Evolutionary conservation across 345 rosid species (phyloP).

Genomic region (Camelina sativa): DNA sequence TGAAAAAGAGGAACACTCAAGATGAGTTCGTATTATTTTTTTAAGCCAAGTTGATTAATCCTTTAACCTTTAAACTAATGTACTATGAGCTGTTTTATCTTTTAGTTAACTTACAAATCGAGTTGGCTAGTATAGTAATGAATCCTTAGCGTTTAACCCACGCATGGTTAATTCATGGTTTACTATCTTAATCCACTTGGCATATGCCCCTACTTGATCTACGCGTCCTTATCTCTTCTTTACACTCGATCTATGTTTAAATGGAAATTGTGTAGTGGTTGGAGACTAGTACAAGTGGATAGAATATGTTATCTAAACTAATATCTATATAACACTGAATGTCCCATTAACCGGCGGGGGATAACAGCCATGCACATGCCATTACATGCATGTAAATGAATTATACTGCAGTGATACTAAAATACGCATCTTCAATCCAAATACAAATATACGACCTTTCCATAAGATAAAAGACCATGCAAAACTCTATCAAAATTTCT

Average conservation of each 20-base stretch:
- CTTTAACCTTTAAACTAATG: not conserved
- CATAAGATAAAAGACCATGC: not conserved
- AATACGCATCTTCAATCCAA: not conserved
- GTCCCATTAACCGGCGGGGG: conserved; percentile 16
- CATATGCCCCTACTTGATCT: not conserved
- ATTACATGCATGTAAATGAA: not conserved
- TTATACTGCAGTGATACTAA: not conserved
- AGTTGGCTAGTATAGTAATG: conserved; percentile 5
- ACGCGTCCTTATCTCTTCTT: not conserved
- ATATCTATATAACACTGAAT: not conserved
- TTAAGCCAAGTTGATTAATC: too few relatives aligned
- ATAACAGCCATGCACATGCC: conserved; percentile 33
- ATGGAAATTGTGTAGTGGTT: not conserved
- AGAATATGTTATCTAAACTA: conserved; percentile 3
- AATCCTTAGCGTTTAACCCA: conserved; percentile 10
- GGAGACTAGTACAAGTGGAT: conserved; percentile 17
- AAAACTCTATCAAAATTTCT: not conserved
- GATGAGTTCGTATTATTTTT: too few relatives aligned
- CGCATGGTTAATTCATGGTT: conserved; percentile 26
- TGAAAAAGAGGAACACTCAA: too few relatives aligned
- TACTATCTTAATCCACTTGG: conserved; percentile 26
- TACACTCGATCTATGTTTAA: conserved; percentile 6
- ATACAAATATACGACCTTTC: not conserved
- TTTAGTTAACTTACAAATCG: not conserved
- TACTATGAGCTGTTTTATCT: not conserved